Base-by-base conservation (phyloP, 805 yeast genomes). In the Yamadazyma nakazawae region DNA sequence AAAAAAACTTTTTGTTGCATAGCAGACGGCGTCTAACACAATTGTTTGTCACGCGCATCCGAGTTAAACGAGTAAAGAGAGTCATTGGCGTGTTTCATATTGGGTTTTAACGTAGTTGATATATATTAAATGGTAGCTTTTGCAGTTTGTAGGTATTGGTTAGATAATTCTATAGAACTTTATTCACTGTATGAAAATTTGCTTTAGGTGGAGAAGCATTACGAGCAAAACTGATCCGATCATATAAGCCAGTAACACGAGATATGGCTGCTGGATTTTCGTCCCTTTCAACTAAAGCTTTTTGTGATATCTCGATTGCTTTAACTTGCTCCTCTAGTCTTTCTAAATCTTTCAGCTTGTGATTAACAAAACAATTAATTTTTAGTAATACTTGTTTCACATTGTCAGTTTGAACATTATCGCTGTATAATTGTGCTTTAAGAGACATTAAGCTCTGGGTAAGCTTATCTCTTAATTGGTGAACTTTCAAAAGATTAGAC, bases 371-470 rank as follows among this genome's bases (percentile, higher is more conserved):
- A 34, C 54, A 53, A 45, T 66, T 59, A 14, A 67, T 47, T 45
- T 65, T 63, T 43, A 52, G 66, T 2, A 66, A 55, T 2, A 66
- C 59, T 36, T 53, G 51, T 42, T 65, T 70, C 44, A 67, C 53
- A 43, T 62, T 64, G 6, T 51, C 53, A 13, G 61, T 47, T 16
- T 58, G 48, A 5, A 53, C 45, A 9, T 56, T 56, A 28, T 56
- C 53, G 2, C 55, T 37, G 13, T 50, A 43, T 5, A 51, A 40
- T 37, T 54, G 57, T 2, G 68, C 66, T 43, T 69, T 70, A 9
- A 70, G 51, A 1, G 73, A 70, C 49, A 71, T 58, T 54, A 72
- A 47, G 37, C 54, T 54, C 19, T 54, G 45, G 26, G 59, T 43
- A 9, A 67, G 48, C 30, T 62, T 53, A 13, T 59, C 59, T 34